phyloP scores from a whole-genome alignment of 140 eudicot species.

The Stevia rebaudiana region DNA sequence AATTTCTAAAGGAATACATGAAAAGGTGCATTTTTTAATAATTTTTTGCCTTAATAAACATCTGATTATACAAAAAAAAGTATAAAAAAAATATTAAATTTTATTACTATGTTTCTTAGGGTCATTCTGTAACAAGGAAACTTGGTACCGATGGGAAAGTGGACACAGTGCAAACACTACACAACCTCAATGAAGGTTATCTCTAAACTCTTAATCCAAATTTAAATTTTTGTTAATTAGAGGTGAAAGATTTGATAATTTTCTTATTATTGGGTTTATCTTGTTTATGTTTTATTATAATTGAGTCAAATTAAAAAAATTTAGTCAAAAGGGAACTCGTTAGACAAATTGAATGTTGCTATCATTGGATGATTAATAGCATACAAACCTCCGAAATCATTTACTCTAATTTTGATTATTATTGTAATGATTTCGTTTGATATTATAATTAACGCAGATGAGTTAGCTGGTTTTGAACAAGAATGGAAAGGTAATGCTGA shows the following conservation, averaged over 20 bases:
- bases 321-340: background rate
- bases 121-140: conserved; percentile 77
- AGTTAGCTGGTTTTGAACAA: conserved; percentile 67
- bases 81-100: no score
- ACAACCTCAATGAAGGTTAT: conserved; percentile 75
- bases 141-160: conserved; percentile 77
- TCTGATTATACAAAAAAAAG: background rate
- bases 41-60: background rate
- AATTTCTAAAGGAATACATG: conserved; percentile 78
- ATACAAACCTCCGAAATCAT: background rate
- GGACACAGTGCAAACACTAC: conserved; percentile 78
- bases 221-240: background rate
- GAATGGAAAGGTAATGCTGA: conserved; percentile 67
- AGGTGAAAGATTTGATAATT: background rate
- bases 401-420: background rate
- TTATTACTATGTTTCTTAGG: conserved; percentile 35
- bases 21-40: conserved; percentile 61
- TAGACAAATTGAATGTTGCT: background rate
- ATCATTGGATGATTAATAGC: background rate
- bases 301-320: background rate
- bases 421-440: background rate
- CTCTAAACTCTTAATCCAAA: background rate
- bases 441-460: conserved; percentile 35
- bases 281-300: background rate
- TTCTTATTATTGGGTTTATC: background rate